These are phyloP conservation scores for Amauroascus verrucosus DNA, from an alignment of 2,329 filamentous ascomycete genomes.

Conservation along the genomic window DNA sequence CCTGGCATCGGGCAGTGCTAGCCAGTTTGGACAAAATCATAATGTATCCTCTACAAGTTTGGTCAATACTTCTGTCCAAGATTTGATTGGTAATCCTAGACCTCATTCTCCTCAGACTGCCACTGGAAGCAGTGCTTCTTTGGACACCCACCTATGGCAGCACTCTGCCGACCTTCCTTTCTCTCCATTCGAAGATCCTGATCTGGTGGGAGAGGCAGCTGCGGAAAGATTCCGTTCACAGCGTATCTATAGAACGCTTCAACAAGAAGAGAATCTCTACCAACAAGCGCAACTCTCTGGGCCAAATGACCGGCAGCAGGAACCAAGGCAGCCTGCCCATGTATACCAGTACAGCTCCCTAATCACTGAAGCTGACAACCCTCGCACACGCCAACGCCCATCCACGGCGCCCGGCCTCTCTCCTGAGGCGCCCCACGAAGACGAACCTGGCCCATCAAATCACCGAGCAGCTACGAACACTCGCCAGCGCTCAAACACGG, in stretches of 20 bases:
- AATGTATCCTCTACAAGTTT: conserved; percentile 13
- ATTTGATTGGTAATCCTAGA: background rate
- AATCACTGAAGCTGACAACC: conserved; percentile 10
- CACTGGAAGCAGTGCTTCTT: background rate
- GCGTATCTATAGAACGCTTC: conserved; percentile 36
- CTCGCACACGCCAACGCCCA: conserved; percentile 2
- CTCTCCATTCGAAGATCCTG: conserved; percentile 55
- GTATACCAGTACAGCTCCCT: conserved; percentile 17
- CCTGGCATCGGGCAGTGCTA: background rate
- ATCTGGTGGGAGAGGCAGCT: conserved; percentile 56
- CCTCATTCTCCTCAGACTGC: background rate
- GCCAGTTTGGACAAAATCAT: conserved; percentile 1
- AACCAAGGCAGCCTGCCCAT: conserved; percentile 29
- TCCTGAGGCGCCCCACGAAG: background rate
- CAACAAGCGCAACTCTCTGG: conserved; percentile 17
- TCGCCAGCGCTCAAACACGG: conserved; percentile 1
- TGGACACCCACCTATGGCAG: conserved; percentile 10
- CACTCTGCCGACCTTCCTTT: conserved; percentile 20
- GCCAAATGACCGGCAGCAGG: conserved; percentile 2
- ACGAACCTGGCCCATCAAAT: background rate
- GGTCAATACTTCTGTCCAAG: conserved; percentile 8
- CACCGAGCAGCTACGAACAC: background rate
- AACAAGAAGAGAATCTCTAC: conserved; percentile 39
- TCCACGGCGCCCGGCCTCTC: conserved; percentile 6
- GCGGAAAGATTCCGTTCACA: conserved; percentile 49